A percentile compares a stretch with the other conserved stretches of the same genome.
Conservation (phyloP, 352 stramenopile species). For the Globisporangium perplexum region DNA sequence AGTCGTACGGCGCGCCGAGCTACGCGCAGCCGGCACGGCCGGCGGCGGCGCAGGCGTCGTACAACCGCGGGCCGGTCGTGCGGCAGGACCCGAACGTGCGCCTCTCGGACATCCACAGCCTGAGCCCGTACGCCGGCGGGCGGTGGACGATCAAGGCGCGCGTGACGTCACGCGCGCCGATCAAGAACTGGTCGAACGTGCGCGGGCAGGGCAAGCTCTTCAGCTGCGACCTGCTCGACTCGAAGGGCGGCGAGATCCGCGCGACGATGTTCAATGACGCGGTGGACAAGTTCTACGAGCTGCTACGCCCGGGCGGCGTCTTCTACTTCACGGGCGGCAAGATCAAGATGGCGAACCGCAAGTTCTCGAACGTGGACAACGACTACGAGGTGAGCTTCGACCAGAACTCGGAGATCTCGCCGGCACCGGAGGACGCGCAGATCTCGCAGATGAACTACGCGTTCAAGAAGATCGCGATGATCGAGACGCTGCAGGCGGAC, state of each 20-base stretch:
- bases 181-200: slow-evolving; percentile 96
- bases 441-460: slow-evolving; percentile 91
- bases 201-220: slow-evolving; percentile 96
- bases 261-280: slow-evolving; percentile 99
- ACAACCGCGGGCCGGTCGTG: slow-evolving; percentile 76
- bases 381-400: slow-evolving; percentile 99
- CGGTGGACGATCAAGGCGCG: slow-evolving; percentile 97
- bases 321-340: slow-evolving; percentile 95
- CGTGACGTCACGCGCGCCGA: slow-evolving; percentile 89
- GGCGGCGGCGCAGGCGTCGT: slow-evolving; percentile 20
- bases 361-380: slow-evolving; percentile 96
- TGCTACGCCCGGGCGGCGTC: slow-evolving; percentile 83
- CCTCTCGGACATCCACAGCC: slow-evolving; percentile 76
- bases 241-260: slow-evolving; percentile 93
- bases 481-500: slow-evolving; percentile 86
- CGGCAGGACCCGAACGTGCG: slow-evolving; percentile 80
- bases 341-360: slow-evolving; percentile 97
- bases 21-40: slow-evolving; percentile 21
- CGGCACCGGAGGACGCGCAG: slow-evolving; percentile 80
- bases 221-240: slow-evolving; percentile 94
- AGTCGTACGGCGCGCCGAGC: slow-evolving; percentile 14
- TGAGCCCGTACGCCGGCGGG: slow-evolving; percentile 93
- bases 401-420: slow-evolving; percentile 92
- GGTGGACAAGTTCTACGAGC: slow-evolving; percentile 95
- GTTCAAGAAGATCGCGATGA: slow-evolving; percentile 92